Evolutionary conservation across 768 basidiomycete genomes (phyloP).

Genomic region (Xerocomellus chrysenteron): DNA sequence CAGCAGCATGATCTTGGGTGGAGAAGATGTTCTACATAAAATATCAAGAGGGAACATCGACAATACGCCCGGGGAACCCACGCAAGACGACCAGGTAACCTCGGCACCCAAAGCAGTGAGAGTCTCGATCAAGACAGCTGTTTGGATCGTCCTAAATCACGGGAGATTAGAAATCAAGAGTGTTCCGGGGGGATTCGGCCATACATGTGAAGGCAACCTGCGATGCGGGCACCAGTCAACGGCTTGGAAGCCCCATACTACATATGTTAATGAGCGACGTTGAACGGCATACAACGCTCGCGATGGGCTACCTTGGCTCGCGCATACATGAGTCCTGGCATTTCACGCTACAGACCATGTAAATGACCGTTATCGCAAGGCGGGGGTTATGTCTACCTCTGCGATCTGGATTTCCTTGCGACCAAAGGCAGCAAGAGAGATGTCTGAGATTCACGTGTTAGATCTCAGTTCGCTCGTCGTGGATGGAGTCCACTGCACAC

Average conservation of each 20-base stretch:
- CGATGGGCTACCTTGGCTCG: slow-evolving; percentile 66
- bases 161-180: not conserved
- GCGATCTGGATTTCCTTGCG: slow-evolving; percentile 99
- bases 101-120: slow-evolving; percentile 93
- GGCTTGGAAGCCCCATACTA: slow-evolving; percentile 82
- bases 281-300: slow-evolving; percentile 2
- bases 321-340: slow-evolving; percentile 95
- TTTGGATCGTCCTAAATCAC: slow-evolving; percentile 87
- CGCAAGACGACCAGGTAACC: slow-evolving; percentile 98
- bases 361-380: slow-evolving; percentile 12
- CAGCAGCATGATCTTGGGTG: slow-evolving; percentile 98
- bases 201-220: slow-evolving; percentile 97
- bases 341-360: slow-evolving; percentile 64
- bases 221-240: slow-evolving; percentile 91
- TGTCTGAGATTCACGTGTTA: slow-evolving; percentile 47
- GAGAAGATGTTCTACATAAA: slow-evolving; percentile 91
- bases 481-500: slow-evolving; percentile 36
- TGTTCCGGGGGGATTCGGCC: slow-evolving; percentile 17
- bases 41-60: not conserved
- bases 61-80: slow-evolving; percentile 38
- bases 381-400: slow-evolving; percentile 59
- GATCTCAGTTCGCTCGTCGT: not conserved
- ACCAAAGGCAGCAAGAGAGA: slow-evolving; percentile 98
- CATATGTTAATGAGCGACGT: slow-evolving; percentile 8
- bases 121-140: slow-evolving; percentile 98